Percentiles rank a stretch among this genome's conserved stretches.
Conservation (phyloP, 2,329 filamentous ascomycete species). For the Aspergillus costaricaensis region DNA sequence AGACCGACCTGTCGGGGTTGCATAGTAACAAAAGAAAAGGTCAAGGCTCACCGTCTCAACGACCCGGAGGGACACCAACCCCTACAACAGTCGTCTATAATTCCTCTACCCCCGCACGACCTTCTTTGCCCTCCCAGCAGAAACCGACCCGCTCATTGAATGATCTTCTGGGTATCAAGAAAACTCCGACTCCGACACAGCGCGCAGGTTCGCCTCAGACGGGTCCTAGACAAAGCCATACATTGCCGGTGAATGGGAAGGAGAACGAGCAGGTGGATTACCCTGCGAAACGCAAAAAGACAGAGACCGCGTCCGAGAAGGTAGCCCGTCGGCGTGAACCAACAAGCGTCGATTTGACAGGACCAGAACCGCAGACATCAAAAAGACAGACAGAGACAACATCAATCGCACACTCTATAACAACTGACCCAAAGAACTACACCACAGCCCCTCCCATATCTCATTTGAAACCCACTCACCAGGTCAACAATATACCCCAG, state of each 20-base stretch:
- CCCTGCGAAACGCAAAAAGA: conserved; percentile 38
- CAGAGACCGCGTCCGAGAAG: conserved; percentile 13
- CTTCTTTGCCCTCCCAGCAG: conserved; percentile 45
- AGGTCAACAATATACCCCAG: not conserved
- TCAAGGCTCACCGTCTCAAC: conserved; percentile 30
- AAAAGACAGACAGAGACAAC: not conserved
- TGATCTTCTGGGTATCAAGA: conserved; percentile 65
- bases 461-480: not conserved
- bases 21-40: conserved; percentile 70
- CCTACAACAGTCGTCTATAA: conserved; percentile 49
- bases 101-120: conserved; percentile 20
- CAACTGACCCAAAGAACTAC: too few relatives aligned
- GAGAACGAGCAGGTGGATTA: conserved; percentile 22
- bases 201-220: conserved; percentile 71
- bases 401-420: too few relatives aligned
- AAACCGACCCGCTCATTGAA: conserved; percentile 58
- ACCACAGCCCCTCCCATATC: too few relatives aligned
- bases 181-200: conserved; percentile 63
- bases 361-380: not conserved
- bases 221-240: conserved; percentile 20
- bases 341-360: conserved; percentile 27
- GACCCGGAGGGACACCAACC: conserved; percentile 25
- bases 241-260: conserved; percentile 9
- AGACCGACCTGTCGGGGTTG: conserved; percentile 77
- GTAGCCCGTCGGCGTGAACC: conserved; percentile 8